These are phyloP conservation scores for Amanita inopinata DNA, from an alignment of 768 basidiomycete species.

Conservation along the genomic window DNA sequence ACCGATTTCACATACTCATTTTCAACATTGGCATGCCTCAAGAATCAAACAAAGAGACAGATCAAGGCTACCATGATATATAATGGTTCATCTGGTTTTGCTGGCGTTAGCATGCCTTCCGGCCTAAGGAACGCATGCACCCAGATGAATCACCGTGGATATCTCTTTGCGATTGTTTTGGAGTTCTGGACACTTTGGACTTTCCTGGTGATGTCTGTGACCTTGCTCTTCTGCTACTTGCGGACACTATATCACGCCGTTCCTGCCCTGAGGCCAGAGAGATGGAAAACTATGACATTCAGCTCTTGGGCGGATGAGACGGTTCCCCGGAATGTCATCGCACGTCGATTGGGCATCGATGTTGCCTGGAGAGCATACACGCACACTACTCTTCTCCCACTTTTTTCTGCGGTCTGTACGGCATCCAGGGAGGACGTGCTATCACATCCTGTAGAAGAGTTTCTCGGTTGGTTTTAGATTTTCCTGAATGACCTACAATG, in stretches of 20 bases:
- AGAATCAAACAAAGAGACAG: conserved; percentile 13
- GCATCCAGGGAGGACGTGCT: conserved; percentile 45
- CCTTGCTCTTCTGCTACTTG: conserved; percentile 38
- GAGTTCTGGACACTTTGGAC: conserved; percentile 20
- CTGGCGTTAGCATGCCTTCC: conserved; percentile 44
- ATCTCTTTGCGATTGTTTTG: conserved; percentile 7
- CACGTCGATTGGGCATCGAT: conserved; percentile 36
- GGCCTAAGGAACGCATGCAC: conserved; percentile 18
- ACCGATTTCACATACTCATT: conserved; percentile 68
- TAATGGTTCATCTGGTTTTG: conserved; percentile 48
- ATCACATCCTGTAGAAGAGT: conserved; percentile 50
- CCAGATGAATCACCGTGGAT: not conserved
- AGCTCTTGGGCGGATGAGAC: conserved; percentile 33
- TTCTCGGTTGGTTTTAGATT: conserved; percentile 41
- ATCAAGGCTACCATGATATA: conserved; percentile 51
- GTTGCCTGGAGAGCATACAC: conserved; percentile 42
- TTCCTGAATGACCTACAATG: not conserved
- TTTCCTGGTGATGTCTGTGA: conserved; percentile 12
- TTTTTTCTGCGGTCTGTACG: conserved; percentile 71
- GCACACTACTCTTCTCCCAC: conserved; percentile 42
- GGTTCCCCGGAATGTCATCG: conserved; percentile 24
- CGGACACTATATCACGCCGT: conserved; percentile 32
- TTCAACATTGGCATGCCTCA: conserved; percentile 34
- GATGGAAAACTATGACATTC: conserved; percentile 30
- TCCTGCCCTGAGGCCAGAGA: conserved; percentile 28